A percentile compares a stretch with the other conserved stretches of the same genome.
Evolutionary conservation across 2,329 filamentous ascomycete genomes (phyloP).

Genomic region (Phyllachora maydis): DNA sequence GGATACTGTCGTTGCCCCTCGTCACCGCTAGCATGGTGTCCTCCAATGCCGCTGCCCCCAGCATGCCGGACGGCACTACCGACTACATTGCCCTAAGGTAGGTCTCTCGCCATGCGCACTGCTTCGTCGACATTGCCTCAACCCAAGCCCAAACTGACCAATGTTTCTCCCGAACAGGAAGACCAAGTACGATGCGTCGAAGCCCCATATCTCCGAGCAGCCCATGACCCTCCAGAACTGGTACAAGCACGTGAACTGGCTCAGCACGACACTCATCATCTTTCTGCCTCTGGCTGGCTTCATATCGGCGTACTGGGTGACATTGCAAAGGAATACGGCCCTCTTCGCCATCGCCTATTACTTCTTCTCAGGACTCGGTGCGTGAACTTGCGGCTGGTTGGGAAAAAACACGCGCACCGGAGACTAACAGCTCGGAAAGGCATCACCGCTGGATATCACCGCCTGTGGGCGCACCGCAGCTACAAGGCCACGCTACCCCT

Average conservation of each 20-base stretch:
- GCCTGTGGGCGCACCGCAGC: conserved; percentile 71
- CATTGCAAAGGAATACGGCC: conserved; percentile 49
- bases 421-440: neutral
- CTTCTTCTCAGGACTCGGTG: conserved; percentile 65
- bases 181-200: conserved; percentile 34
- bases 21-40: conserved; percentile 16
- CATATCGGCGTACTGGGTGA: conserved; percentile 59
- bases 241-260: conserved; percentile 88
- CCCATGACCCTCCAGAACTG: conserved; percentile 68
- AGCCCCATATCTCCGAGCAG: conserved; percentile 69
- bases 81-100: too few species aligned
- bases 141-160: too few species aligned
- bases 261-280: conserved; percentile 68
- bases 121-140: too few species aligned
- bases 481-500: conserved; percentile 62
- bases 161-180: conserved; percentile 25
- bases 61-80: conserved; percentile 29
- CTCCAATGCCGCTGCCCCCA: conserved; percentile 17
- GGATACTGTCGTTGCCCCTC: too few species aligned
- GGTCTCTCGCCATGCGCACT: too few species aligned
- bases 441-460: conserved; percentile 42
- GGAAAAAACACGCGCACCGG: neutral
- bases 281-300: conserved; percentile 56
- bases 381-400: conserved; percentile 25
- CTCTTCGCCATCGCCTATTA: conserved; percentile 62